Conservation (phyloP, 106 monocot genomes). For the Dendrobium nobile region DNA sequence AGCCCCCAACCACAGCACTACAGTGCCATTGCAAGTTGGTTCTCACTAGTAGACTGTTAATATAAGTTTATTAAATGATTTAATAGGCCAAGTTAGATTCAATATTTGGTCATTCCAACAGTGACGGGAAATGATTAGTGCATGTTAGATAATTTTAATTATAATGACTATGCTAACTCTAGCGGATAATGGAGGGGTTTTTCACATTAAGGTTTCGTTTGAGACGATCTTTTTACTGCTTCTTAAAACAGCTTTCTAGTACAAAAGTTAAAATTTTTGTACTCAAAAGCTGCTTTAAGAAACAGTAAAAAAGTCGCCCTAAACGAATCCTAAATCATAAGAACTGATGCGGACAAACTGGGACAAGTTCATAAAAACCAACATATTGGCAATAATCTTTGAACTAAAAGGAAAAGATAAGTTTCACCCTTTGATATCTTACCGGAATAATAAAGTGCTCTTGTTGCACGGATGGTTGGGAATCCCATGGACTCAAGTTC, state of each 20-base stretch:
- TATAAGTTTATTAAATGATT: neutral
- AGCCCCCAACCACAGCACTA: neutral
- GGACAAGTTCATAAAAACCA: neutral
- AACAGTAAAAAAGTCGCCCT: too few species aligned
- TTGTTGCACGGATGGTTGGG: slow-evolving; percentile 51
- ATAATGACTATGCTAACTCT: neutral
- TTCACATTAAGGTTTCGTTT: neutral
- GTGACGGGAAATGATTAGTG: neutral
- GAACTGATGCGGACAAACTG: too few species aligned
- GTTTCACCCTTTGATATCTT: neutral
- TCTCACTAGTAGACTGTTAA: neutral
- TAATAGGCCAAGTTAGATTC: neutral
- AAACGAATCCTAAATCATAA: too few species aligned
- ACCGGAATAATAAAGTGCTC: slow-evolving; percentile 80
- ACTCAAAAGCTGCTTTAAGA: too few species aligned
- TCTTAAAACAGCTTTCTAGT: too few species aligned
- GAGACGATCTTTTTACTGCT: too few species aligned
- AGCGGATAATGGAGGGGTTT: neutral
- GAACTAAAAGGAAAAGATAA: neutral
- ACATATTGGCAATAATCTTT: neutral
- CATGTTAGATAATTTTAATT: neutral
- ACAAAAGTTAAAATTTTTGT: too few species aligned
- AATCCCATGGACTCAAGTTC: slow-evolving; percentile 80
- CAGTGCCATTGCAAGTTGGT: neutral
- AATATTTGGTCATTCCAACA: neutral